Percentiles rank a stretch among this genome's conserved stretches.
These are phyloP conservation scores for Pleurotus djamor DNA, from an alignment of 768 basidiomycete species.

Conservation along the genomic window DNA sequence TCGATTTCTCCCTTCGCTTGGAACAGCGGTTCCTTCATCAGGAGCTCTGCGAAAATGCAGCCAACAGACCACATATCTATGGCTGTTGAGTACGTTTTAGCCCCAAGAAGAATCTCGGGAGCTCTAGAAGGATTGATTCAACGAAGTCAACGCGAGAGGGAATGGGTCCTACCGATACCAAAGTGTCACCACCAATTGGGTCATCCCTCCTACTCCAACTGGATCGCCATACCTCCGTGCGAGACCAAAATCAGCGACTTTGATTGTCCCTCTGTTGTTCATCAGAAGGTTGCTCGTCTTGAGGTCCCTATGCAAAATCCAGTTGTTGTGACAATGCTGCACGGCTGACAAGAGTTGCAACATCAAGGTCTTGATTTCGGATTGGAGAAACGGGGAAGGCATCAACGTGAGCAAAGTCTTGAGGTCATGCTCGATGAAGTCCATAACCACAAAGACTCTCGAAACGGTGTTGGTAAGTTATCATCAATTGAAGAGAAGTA, in stretches of 20 bases:
- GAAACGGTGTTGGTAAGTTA: slow-evolving; percentile 11
- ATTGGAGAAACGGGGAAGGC: slow-evolving; percentile 96
- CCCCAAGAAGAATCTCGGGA: slow-evolving; percentile 93
- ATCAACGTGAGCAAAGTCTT: slow-evolving; percentile 93
- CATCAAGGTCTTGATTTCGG: slow-evolving; percentile 97
- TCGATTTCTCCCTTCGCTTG: slow-evolving; percentile 96
- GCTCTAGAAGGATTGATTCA: slow-evolving; percentile 49
- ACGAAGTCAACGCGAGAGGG: slow-evolving; percentile 12
- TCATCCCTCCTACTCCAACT: slow-evolving; percentile 94
- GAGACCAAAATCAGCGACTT: slow-evolving; percentile 97
- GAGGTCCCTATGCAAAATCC: slow-evolving; percentile 97
- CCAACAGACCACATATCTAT: slow-evolving; percentile 99
- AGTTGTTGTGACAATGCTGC: slow-evolving; percentile 90
- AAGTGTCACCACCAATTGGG: slow-evolving; percentile 95
- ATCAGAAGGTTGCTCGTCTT: slow-evolving; percentile 98
- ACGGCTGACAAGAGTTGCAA: slow-evolving; percentile 92
- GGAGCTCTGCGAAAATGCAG: slow-evolving; percentile 96
- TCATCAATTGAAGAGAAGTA: slow-evolving; percentile 2
- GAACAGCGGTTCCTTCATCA: slow-evolving; percentile 95
- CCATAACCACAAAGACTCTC: slow-evolving; percentile 99
- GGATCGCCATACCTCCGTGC: slow-evolving; percentile 97
- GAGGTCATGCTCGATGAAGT: slow-evolving; percentile 99
- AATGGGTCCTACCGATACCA: slow-evolving; percentile 84
- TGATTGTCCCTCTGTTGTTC: slow-evolving; percentile 99
- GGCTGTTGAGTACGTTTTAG: slow-evolving; percentile 90